Evolutionary conservation across 441 rosid species (phyloP).

Genomic region (Bocquillonia castaneifolia): DNA sequence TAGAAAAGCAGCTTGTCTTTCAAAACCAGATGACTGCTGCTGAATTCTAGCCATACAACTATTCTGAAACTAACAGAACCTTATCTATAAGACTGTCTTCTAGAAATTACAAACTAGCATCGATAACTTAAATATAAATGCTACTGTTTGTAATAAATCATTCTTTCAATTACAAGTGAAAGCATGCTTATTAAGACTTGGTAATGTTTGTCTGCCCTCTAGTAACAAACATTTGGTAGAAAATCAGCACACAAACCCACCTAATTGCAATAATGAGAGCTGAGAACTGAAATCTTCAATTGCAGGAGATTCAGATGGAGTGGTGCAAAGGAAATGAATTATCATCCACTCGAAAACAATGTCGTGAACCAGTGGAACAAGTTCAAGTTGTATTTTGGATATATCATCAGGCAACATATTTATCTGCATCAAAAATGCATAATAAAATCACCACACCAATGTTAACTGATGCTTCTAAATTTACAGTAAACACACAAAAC

Average conservation of each 20-base stretch:
- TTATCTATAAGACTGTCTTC: neutral
- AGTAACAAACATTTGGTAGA: neutral
- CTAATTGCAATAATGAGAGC: slow-evolving; percentile 84
- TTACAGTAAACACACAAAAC: neutral
- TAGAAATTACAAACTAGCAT: neutral
- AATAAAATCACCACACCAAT: neutral
- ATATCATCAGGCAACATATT: slow-evolving; percentile 64
- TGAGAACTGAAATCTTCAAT: slow-evolving; percentile 89
- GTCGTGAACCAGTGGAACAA: slow-evolving; percentile 90
- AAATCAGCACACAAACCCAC: slow-evolving; percentile 37
- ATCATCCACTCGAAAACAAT: slow-evolving; percentile 81
- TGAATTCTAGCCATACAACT: neutral
- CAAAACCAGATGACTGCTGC: neutral
- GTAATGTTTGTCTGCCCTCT: neutral
- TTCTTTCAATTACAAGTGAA: neutral
- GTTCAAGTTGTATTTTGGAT: slow-evolving; percentile 72
- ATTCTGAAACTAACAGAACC: neutral
- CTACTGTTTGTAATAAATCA: neutral
- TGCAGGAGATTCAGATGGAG: slow-evolving; percentile 72
- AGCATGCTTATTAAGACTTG: neutral
- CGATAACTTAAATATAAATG: slow-evolving; percentile 1
- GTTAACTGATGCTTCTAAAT: neutral
- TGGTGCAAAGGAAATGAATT: slow-evolving; percentile 61
- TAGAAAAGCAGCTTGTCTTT: neutral
- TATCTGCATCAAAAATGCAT: slow-evolving; percentile 46